Conservation (phyloP, 1,139 yeast species). For the Nakaseomyces uthaithaninus region DNA sequence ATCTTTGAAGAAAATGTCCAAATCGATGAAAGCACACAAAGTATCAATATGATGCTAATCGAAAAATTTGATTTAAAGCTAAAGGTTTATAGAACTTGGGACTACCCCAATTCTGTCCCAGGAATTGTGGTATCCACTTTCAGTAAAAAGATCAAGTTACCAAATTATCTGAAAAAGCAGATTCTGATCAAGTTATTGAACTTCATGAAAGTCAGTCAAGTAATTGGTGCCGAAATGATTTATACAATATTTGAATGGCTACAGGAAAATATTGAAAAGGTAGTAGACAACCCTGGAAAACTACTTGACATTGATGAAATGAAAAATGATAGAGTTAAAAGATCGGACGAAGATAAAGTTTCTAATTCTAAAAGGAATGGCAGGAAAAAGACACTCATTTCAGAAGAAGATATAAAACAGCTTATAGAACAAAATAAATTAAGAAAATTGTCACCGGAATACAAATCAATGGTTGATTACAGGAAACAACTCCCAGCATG, state of each 20-base stretch:
- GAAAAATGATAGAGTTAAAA: not conserved
- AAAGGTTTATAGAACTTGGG: slow-evolving; percentile 43
- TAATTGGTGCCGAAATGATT: slow-evolving; percentile 63
- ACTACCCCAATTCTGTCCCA: slow-evolving; percentile 53
- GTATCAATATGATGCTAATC: not conserved
- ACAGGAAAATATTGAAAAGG: slow-evolving; percentile 47
- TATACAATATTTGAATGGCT: slow-evolving; percentile 67
- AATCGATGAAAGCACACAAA: slow-evolving; percentile 13
- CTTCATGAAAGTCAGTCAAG: slow-evolving; percentile 36
- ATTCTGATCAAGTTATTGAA: slow-evolving; percentile 43
- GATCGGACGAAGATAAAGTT: slow-evolving; percentile 2
- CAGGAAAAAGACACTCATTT: not conserved
- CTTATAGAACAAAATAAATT: slow-evolving; percentile 18
- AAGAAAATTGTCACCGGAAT: slow-evolving; percentile 26
- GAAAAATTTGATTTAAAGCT: slow-evolving; percentile 34
- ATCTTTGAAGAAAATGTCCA: slow-evolving; percentile 38
- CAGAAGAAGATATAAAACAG: slow-evolving; percentile 13
- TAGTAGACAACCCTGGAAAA: slow-evolving; percentile 70
- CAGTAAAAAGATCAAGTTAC: slow-evolving; percentile 44
- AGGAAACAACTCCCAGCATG: slow-evolving; percentile 76
- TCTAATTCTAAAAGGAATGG: slow-evolving; percentile 7
- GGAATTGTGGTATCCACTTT: slow-evolving; percentile 52
- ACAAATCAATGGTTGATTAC: slow-evolving; percentile 34
- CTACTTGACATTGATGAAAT: slow-evolving; percentile 34
- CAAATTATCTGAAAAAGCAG: slow-evolving; percentile 68